phyloP scores from a whole-genome alignment of 1,139 yeast species.

The Nakaseomyces delphensis region DNA sequence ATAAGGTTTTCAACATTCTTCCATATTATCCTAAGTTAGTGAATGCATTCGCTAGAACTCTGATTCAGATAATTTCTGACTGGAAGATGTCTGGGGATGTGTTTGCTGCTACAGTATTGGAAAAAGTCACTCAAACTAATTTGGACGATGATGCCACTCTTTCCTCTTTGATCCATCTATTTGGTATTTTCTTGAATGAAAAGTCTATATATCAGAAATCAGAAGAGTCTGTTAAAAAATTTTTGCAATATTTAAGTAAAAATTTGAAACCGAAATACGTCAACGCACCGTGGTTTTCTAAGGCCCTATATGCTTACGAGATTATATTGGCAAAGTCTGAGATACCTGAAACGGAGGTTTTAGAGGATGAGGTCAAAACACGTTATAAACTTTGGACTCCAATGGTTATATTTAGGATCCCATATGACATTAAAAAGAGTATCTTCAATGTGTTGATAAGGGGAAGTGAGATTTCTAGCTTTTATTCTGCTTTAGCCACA shows the following conservation, averaged over 20 bases:
- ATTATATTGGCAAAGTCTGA: conserved; percentile 40
- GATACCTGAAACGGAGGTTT: conserved; percentile 33
- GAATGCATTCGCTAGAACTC: conserved; percentile 42
- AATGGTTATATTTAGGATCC: conserved; percentile 28
- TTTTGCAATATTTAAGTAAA: conserved; percentile 35
- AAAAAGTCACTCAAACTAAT: conserved; percentile 33
- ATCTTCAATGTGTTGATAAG: conserved; percentile 40
- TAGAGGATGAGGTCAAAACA: conserved; percentile 25
- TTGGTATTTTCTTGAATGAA: conserved; percentile 39
- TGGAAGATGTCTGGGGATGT: conserved; percentile 20
- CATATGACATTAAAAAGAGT: conserved; percentile 28
- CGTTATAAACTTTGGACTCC: conserved; percentile 18
- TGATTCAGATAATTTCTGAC: conserved; percentile 30
- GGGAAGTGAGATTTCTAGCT: conserved; percentile 36
- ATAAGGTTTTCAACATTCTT: conserved; percentile 42
- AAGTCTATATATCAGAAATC: conserved; percentile 25
- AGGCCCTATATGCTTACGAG: conserved; percentile 43
- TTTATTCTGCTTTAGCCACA: conserved; percentile 43
- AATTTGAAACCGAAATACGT: conserved; percentile 35
- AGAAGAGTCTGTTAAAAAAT: conserved; percentile 30
- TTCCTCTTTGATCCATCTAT: conserved; percentile 40
- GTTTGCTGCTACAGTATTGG: conserved; percentile 32
- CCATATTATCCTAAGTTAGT: conserved; percentile 45
- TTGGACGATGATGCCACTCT: conserved; percentile 31
- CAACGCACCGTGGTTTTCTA: conserved; percentile 43